A percentile compares a stretch with the other conserved stretches of the same genome.
Evolutionary conservation across 441 rosid species (phyloP).

Genomic region (Codiaeum variegatum): DNA sequence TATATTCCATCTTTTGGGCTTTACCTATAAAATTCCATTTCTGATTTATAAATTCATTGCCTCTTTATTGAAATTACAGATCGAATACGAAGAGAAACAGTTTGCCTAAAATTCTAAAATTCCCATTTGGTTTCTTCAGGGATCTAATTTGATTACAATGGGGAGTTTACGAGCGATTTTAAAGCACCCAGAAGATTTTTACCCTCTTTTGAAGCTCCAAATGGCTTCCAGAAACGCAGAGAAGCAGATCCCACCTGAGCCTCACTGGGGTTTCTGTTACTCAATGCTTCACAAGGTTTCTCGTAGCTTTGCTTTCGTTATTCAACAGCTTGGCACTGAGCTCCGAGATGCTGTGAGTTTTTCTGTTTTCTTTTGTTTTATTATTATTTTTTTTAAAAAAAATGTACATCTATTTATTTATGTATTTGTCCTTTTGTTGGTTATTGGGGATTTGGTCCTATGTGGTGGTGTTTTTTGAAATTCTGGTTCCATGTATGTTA

Average conservation of each 20-base stretch:
- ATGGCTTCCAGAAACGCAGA: conserved; percentile 63
- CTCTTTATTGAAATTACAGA: not conserved
- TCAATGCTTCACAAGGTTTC: conserved; percentile 87
- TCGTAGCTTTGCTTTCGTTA: conserved; percentile 78
- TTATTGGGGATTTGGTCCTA: not conserved
- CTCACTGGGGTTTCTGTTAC: conserved; percentile 93
- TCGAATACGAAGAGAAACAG: not conserved
- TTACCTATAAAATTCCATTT: not conserved
- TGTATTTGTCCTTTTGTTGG: not conserved
- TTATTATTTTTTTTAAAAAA: no score
- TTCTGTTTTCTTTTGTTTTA: conserved; percentile 4
- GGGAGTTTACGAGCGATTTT: conserved; percentile 63
- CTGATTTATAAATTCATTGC: not conserved
- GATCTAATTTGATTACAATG: conserved; percentile 34
- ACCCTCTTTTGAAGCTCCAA: conserved; percentile 79
- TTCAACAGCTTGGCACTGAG: conserved; percentile 75
- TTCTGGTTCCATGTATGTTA: not conserved
- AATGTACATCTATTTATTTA: not conserved
- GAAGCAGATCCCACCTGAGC: conserved; percentile 88
- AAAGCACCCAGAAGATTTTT: conserved; percentile 76
- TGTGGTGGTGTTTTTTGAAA: not conserved
- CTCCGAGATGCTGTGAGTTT: conserved; percentile 82
- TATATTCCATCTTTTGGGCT: not conserved
- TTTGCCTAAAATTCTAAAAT: not conserved
- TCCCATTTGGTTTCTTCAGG: not conserved